Evolutionary conservation across 345 rosid genomes (phyloP), one percentile per base, ranked within the genome.

Genomic region (Rhizophora mangle): DNA sequence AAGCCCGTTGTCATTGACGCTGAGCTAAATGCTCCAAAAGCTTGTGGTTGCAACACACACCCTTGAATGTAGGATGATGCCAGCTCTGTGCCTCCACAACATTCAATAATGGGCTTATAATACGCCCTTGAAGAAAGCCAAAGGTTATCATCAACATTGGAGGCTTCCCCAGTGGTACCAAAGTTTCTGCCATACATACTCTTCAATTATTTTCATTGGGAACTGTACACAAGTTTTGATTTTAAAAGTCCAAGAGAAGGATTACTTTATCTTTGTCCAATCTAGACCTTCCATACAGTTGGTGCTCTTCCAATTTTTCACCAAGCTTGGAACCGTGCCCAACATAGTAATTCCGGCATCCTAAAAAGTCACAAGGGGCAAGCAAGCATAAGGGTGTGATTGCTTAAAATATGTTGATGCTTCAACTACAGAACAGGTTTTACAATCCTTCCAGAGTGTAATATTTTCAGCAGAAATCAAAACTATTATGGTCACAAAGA

Each of bases 31-130:
- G 97, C 81, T 63, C 96, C 97, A 72, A 94, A 94, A 69, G 90
- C 96, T 74, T 94, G 98, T 8, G 96, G 97, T 79, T 89, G 96
- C 70, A 88, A 80, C 3, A 56, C 78, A 51, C 84, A 81, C 60
- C 96, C 97, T 64, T 82, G 88, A 59, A 89, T 75, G 73, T 91
- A 94, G 9, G 88, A 72, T 20, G 97, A 91, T 71, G 93, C 85
- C 20, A 91, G 96, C 64, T 91, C 96, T 0, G 98, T 85, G 74
- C 96, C 98, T 56, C 98, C 97, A 77, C 97, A 94, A 52, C 87
- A 77, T 82, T 94, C 96, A 15, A 89, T 80, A 54, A 91, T 64
- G 16, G 96, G 95, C 73, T 79, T 87, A 75, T 91, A 91, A 74
- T 79, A 83, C 46, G 95, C 74, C 80, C 81, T 88, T 13, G 96